A percentile compares a stretch with the other conserved stretches of the same genome.
Evolutionary conservation across 192 early-diverging fungal genomes (phyloP).

Genomic region (Radiomyces spectabilis): DNA sequence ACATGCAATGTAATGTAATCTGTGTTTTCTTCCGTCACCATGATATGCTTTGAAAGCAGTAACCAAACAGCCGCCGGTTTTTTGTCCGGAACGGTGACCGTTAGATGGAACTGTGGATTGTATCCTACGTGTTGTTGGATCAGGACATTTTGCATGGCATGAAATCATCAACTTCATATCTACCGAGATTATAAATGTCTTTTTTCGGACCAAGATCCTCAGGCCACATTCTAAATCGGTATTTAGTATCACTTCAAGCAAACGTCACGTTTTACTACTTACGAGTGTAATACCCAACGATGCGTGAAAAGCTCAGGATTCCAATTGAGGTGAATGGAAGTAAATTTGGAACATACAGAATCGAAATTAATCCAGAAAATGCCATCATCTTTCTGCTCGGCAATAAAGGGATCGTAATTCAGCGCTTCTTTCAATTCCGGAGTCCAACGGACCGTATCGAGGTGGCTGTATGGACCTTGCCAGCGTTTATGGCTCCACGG

Average conservation of each 20-base stretch:
- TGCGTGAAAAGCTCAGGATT: conserved; percentile 70
- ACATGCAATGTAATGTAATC: conserved; percentile 88
- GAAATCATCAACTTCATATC: neutral
- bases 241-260: neutral
- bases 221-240: conserved; percentile 24
- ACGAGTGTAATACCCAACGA: conserved; percentile 66
- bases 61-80: conserved; percentile 61
- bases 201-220: conserved; percentile 12
- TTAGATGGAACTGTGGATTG: conserved; percentile 79
- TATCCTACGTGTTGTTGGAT: conserved; percentile 44
- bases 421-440: conserved; percentile 53
- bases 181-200: conserved; percentile 25
- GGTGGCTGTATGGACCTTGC: conserved; percentile 69
- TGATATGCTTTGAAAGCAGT: conserved; percentile 79
- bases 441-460: conserved; percentile 63
- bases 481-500: conserved; percentile 89
- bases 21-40: conserved; percentile 70
- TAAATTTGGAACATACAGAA: conserved; percentile 70
- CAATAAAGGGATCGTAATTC: conserved; percentile 62
- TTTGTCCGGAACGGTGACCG: conserved; percentile 42
- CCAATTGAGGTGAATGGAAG: conserved; percentile 89
- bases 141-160: too few species aligned
- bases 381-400: conserved; percentile 69
- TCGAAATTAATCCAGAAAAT: conserved; percentile 89
- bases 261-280: conserved; percentile 21